Base-by-base conservation (phyloP, 2,329 filamentous ascomycete genomes). In the Ophiostoma ulmi region DNA sequence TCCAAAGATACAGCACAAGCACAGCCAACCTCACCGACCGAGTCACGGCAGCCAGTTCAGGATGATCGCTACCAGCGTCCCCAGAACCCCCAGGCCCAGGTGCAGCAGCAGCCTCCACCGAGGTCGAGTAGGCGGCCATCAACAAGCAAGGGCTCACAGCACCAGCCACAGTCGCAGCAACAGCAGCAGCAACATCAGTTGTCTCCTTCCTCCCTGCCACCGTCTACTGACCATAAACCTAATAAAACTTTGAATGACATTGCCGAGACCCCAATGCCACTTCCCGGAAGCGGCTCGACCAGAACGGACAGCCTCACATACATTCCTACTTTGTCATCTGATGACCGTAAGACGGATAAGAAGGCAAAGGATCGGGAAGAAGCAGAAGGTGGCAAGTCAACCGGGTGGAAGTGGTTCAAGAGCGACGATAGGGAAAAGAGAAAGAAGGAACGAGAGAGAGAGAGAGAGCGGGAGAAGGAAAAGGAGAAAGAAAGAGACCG, bases 401-500 rank as follows among this genome's bases (percentile, higher is more conserved):
- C 87, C 78, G 87, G 88, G 78, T 91, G 92, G 91, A 92, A 92
- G 75, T 94, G 91, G 90, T 88, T 96, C 78, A 89, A 89, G 75
- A 85, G 94, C 41, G 91, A 94, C 70, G 90, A 94, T 72, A 90
- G 90, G 75, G 87, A 91, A 44, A 90, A 89, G 72, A 90, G 91
- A 75, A 88, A 87, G 76, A 85, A 86, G 84, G 85, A 86, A 86
- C 69, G 61, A 36, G 86, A 80, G 80, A 82, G 85, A 75, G 80
- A 83, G 70, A 80, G 91, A 72, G 81, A 67, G 14, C 88, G 88
- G 75, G 85, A 93, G 74, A 90, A 91, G 75, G 88, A 87, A 76
- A 85, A 87, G 70, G 85, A 92, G 72, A 89, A 88, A 74, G 86
- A 90, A 75, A 88, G 88, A 75, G 85, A 93, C 39, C 91, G 94